These are phyloP conservation scores for Tuber indicum DNA, from an alignment of 495 filamentous ascomycete species.

Conservation along the genomic window DNA sequence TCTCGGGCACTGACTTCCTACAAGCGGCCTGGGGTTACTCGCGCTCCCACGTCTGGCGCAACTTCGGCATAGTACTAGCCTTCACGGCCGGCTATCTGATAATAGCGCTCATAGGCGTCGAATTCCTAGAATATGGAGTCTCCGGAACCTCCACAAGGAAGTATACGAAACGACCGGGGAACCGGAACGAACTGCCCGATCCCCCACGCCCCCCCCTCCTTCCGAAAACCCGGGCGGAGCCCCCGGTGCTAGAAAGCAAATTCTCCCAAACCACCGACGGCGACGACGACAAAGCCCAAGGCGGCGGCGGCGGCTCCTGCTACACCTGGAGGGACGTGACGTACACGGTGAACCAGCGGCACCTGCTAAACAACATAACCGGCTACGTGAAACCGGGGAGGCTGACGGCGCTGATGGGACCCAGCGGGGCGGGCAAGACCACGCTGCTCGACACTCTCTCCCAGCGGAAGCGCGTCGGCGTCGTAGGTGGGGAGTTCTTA, in stretches of 20 bases:
- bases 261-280: conserved; percentile 8
- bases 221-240: background rate
- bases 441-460: conserved; percentile 55
- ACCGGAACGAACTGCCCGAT: conserved; percentile 5
- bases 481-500: conserved; percentile 55
- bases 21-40: conserved; percentile 53
- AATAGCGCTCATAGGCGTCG: conserved; percentile 61
- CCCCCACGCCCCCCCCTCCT: background rate
- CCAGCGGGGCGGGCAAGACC: conserved; percentile 58
- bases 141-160: conserved; percentile 52
- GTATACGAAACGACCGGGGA: conserved; percentile 28
- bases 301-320: conserved; percentile 42
- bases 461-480: conserved; percentile 58
- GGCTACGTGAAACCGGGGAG: conserved; percentile 76
- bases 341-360: conserved; percentile 54
- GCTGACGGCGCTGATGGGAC: conserved; percentile 71
- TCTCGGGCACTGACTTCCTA: conserved; percentile 59
- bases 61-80: conserved; percentile 68
- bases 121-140: conserved; percentile 62
- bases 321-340: conserved; percentile 63
- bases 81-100: conserved; percentile 63
- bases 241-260: background rate
- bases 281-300: conserved; percentile 20
- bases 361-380: conserved; percentile 63
- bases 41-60: conserved; percentile 66